Evolutionary conservation across 495 filamentous ascomycete species (phyloP).

Genomic region (Glonium stellatum): DNA sequence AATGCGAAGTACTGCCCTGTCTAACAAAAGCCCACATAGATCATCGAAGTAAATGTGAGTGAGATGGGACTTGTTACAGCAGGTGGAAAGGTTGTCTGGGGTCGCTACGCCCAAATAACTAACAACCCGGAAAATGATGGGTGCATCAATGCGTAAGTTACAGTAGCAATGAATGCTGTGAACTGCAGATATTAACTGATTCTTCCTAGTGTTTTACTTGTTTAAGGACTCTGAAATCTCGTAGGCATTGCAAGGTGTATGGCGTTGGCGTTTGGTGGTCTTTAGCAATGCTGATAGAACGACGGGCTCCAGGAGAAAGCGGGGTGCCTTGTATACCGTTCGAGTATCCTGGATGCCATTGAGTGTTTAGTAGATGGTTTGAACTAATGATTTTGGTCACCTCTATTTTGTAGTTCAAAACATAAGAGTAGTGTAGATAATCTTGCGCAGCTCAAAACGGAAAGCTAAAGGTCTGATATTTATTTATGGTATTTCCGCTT

Average conservation of each 20-base stretch:
- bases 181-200: too few relatives aligned
- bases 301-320: neutral
- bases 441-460: too few relatives aligned
- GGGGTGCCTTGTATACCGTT: neutral
- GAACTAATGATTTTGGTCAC: too few relatives aligned
- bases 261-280: neutral
- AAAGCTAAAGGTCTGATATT: too few relatives aligned
- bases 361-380: too few relatives aligned
- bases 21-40: neutral
- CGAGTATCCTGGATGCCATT: neutral
- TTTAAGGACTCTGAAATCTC: neutral
- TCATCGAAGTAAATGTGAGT: conserved; percentile 80
- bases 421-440: too few relatives aligned
- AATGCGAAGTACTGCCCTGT: neutral
- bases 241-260: neutral
- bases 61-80: conserved; percentile 91
- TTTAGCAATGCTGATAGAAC: neutral
- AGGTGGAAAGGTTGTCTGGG: conserved; percentile 89
- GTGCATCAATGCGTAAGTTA: conserved; percentile 57
- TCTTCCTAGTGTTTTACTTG: neutral
- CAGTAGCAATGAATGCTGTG: neutral
- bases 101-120: conserved; percentile 45
- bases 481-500: too few relatives aligned
- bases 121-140: conserved; percentile 69
- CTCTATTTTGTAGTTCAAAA: too few relatives aligned